Base-by-base conservation (phyloP, 352 stramenopile species). In the Pythium oligandrum region DNA sequence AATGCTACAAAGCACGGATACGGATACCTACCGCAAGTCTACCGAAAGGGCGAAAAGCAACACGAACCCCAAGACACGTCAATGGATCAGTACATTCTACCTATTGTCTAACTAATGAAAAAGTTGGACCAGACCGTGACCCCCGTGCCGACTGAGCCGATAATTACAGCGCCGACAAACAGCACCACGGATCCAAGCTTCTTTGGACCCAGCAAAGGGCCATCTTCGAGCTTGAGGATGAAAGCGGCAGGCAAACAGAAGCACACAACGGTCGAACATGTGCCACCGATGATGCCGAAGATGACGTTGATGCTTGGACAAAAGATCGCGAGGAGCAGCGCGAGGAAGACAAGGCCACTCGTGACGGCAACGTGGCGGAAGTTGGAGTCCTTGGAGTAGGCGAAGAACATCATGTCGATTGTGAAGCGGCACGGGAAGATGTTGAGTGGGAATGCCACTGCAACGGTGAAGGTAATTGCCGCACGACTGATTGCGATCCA, bases 401-500 rank as follows among this genome's bases (percentile, higher is more conserved):
- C 78, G 45, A 93, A 93, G 58, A 90, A 93, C 83, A 93, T 91
- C 80, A 93, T 91, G 59, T 93, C 80, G 56, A 93, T 81, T 4
- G 76, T 91, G 55, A 93, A 93, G 26, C 83, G 76, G 53, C 83
- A 93, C 42, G 83, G 83, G 45, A 93, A 93, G 48, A 93, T 93
- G 63, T 93, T 93, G 56, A 93, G 71, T 51, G 83, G 83, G 62
- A 90, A 93, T 4, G 83, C 83, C 26, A 93, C 83, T 2, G 80
- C 70, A 33, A 93, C 78, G 0, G 83, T 93, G 66, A 93, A 91
- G n/a, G 83, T 87, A 55, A 93, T 86, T n/a, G 83, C 83, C 2
- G 83, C 83, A 55, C 83, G 78, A 47, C 75, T 86, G 49, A 93
- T 70, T 7, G 83, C 80, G 54, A 93, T 91, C 57, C 88, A 65